phyloP scores from a whole-genome alignment of 1,139 yeast species.

The Candida dubliniensis region DNA sequence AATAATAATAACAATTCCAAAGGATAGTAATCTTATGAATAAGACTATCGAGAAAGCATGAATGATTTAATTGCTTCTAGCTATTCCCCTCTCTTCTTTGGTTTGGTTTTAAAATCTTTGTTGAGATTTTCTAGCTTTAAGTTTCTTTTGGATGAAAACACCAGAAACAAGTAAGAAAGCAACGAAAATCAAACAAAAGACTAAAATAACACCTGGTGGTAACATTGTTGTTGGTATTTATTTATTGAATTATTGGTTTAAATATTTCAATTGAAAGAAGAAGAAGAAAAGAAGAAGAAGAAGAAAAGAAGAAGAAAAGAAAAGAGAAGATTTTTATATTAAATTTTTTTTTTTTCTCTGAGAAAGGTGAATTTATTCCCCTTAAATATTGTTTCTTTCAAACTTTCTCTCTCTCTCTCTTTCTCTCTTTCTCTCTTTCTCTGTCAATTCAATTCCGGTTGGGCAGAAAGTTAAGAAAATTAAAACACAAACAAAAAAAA shows the following conservation, averaged over 20 bases:
- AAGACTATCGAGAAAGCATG: too few species aligned
- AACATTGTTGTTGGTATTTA: constrained; percentile 32
- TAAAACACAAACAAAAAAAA: too few species aligned
- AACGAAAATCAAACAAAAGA: constrained; percentile 47
- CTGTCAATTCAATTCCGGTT: too few species aligned
- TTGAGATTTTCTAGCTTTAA: constrained; percentile 46
- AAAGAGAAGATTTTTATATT: neutral
- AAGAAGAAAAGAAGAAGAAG: constrained; percentile 6
- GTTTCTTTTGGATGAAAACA: constrained; percentile 36
- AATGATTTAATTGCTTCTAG: too few species aligned
- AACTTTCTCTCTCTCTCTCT: too few species aligned
- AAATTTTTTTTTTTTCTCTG: too few species aligned
- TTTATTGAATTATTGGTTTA: neutral
- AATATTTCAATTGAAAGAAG: constrained; percentile 1
- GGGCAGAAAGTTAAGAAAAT: too few species aligned
- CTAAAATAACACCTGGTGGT: constrained; percentile 54
- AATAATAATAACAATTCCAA: constrained; percentile 4
- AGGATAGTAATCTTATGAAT: too few species aligned
- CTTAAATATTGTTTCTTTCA: neutral
- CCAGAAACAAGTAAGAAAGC: constrained; percentile 39
- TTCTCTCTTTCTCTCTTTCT: too few species aligned
- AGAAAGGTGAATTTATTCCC: neutral
- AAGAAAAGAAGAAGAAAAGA: constrained; percentile 7
- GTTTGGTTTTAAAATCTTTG: constrained; percentile 51
- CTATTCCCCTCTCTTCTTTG: too few species aligned